Conservation (phyloP, 2,329 filamentous ascomycete species). For the Talaromyces islandicus region DNA sequence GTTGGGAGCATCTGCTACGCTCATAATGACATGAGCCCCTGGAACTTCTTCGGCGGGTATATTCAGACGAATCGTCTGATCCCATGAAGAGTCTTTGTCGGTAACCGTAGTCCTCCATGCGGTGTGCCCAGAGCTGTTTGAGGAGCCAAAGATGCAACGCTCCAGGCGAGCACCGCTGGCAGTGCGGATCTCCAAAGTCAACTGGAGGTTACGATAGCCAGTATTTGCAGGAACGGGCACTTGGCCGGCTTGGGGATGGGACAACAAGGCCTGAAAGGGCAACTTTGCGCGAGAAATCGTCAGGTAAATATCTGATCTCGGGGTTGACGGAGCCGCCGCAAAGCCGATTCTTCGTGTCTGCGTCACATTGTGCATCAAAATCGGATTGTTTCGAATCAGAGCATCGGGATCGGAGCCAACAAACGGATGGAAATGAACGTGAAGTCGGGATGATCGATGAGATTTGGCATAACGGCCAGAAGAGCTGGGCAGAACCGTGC, state of each 20-base stretch:
- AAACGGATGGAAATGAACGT: conserved; percentile 75
- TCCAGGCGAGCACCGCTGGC: conserved; percentile 75
- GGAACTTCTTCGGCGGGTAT: conserved; percentile 75
- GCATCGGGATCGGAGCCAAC: conserved; percentile 68
- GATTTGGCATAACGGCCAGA: conserved; percentile 71
- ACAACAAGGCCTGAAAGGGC: conserved; percentile 58
- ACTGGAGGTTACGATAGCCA: conserved; percentile 69
- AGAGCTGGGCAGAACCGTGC: conserved; percentile 65
- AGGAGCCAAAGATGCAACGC: conserved; percentile 78
- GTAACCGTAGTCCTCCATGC: conserved; percentile 83
- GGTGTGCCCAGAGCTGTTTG: conserved; percentile 70
- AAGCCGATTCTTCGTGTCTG: conserved; percentile 90
- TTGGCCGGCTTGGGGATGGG: conserved; percentile 72
- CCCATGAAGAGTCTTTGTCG: conserved; percentile 77
- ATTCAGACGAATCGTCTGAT: conserved; percentile 76
- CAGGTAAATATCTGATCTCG: conserved; percentile 90
- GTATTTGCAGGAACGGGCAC: conserved; percentile 63
- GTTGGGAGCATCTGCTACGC: conserved; percentile 76
- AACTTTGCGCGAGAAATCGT: conserved; percentile 76
- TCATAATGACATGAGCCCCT: conserved; percentile 80
- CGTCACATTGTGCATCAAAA: conserved; percentile 71
- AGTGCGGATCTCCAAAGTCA: conserved; percentile 82
- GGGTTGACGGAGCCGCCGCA: conserved; percentile 79
- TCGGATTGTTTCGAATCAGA: conserved; percentile 81
- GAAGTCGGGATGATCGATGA: conserved; percentile 65